Evolutionary conservation across 768 basidiomycete species (phyloP).

Genomic region (Lactifluus volemus): DNA sequence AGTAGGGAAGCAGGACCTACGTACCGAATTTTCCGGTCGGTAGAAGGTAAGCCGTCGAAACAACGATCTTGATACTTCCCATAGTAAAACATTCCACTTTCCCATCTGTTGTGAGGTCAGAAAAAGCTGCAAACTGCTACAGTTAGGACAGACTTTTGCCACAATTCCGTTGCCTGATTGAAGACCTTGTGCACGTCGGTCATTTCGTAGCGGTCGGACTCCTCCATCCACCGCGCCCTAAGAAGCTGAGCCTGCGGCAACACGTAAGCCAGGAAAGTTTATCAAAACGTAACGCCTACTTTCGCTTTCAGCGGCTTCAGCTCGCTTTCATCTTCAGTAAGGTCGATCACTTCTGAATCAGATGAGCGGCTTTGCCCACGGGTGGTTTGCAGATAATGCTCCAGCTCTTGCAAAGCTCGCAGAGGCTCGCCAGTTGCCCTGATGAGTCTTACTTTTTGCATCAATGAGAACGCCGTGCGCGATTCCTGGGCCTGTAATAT

Average conservation of each 20-base stretch:
- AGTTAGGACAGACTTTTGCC: conserved; percentile 36
- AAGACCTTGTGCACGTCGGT: conserved; percentile 55
- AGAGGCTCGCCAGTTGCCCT: conserved; percentile 72
- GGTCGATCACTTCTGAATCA: conserved; percentile 40
- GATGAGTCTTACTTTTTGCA: conserved; percentile 85
- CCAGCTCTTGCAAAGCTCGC: conserved; percentile 80
- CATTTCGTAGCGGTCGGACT: conserved; percentile 72
- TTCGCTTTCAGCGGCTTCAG: conserved; percentile 58
- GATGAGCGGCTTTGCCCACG: conserved; percentile 18
- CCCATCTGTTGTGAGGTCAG: conserved; percentile 44
- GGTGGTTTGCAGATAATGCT: conserved; percentile 51
- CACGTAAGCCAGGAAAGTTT: neutral
- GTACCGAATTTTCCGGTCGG: conserved; percentile 41
- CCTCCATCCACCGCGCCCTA: conserved; percentile 87
- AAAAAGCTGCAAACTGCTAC: neutral
- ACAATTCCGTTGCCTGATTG: conserved; percentile 39
- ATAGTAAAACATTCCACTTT: conserved; percentile 77
- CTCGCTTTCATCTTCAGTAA: conserved; percentile 47
- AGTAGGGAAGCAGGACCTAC: conserved; percentile 7
- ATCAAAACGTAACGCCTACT: conserved; percentile 30
- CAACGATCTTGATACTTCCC: conserved; percentile 85
- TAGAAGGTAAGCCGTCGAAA: conserved; percentile 42
- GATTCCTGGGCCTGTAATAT: conserved; percentile 80
- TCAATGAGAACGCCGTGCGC: conserved; percentile 65
- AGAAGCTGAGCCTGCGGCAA: conserved; percentile 58